Conservation (phyloP, 768 basidiomycete genomes). For the Boletus coccyginus region DNA sequence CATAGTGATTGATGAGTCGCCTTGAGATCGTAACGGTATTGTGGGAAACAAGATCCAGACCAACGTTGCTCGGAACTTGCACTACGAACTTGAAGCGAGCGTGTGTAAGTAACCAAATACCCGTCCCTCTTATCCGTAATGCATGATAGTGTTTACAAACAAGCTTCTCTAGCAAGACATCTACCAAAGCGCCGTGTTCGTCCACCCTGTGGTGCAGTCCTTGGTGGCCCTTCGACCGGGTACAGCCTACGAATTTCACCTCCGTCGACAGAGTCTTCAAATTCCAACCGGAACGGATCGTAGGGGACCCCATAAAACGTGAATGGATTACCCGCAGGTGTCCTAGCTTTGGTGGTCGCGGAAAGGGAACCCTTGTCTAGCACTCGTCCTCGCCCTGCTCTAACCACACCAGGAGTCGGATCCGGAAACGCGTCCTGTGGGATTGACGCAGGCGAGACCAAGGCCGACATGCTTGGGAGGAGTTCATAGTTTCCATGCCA, state of each 20-base stretch:
- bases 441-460: constrained; percentile 2
- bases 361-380: background rate
- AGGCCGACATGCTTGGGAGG: background rate
- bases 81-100: background rate
- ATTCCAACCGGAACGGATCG: constrained; percentile 22
- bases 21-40: background rate
- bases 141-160: constrained; percentile 3
- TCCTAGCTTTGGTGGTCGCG: background rate
- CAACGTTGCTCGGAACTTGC: background rate
- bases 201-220: background rate
- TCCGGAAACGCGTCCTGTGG: constrained; percentile 25
- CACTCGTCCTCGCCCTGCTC: background rate
- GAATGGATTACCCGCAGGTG: background rate
- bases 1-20: constrained; percentile 9
- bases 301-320: constrained; percentile 10
- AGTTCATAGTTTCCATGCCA: constrained; percentile 23
- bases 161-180: constrained; percentile 8
- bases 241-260: constrained; percentile 6
- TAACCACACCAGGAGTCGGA: constrained; percentile 10
- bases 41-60: constrained; percentile 19
- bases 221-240: constrained; percentile 3
- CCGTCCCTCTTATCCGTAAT: background rate
- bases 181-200: constrained; percentile 18
- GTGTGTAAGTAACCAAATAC: background rate
- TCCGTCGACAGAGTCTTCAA: background rate